A percentile compares a stretch with the other conserved stretches of the same genome.
Evolutionary conservation across 164 flowering plant species (phyloP).

Genomic region (Annona cherimola): DNA sequence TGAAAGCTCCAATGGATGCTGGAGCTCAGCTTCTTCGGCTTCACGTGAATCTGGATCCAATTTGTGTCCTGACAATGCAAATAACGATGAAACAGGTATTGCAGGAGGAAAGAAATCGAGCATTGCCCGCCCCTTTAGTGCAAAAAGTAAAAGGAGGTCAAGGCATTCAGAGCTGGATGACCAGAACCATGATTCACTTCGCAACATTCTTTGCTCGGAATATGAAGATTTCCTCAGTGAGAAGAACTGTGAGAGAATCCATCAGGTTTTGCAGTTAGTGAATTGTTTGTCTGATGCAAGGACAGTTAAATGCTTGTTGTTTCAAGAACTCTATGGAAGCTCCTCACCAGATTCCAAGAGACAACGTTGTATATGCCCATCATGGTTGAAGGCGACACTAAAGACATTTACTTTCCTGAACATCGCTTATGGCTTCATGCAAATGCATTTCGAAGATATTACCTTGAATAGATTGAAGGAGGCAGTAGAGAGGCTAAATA

Average conservation of each 20-base stretch:
- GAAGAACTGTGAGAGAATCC: conserved; percentile 25
- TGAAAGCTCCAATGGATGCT: conserved; percentile 1
- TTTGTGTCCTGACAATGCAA: not conserved
- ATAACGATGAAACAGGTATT: not conserved
- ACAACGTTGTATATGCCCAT: conserved; percentile 57
- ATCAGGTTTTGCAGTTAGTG: conserved; percentile 35
- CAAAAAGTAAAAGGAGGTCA: conserved; percentile 26
- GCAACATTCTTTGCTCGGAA: conserved; percentile 25
- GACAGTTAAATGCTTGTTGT: conserved; percentile 11
- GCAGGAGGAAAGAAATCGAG: not conserved
- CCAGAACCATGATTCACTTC: conserved; percentile 23
- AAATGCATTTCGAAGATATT: conserved; percentile 26
- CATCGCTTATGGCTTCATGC: conserved; percentile 43
- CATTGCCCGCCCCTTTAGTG: conserved; percentile 1
- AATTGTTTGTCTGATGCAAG: conserved; percentile 43
- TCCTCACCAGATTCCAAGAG: conserved; percentile 7
- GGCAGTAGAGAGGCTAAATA: conserved; percentile 35
- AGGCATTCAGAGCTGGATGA: conserved; percentile 9
- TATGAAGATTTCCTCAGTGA: conserved; percentile 24
- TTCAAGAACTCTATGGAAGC: conserved; percentile 18
- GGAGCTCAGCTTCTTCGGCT: not conserved
- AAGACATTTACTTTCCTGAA: conserved; percentile 64
- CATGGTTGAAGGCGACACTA: conserved; percentile 61
- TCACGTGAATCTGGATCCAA: not conserved
- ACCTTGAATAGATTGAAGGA: conserved; percentile 32